Base-by-base conservation (phyloP, 1,139 yeast species). In the Hyphopichia wangnamkhiaoensis region DNA sequence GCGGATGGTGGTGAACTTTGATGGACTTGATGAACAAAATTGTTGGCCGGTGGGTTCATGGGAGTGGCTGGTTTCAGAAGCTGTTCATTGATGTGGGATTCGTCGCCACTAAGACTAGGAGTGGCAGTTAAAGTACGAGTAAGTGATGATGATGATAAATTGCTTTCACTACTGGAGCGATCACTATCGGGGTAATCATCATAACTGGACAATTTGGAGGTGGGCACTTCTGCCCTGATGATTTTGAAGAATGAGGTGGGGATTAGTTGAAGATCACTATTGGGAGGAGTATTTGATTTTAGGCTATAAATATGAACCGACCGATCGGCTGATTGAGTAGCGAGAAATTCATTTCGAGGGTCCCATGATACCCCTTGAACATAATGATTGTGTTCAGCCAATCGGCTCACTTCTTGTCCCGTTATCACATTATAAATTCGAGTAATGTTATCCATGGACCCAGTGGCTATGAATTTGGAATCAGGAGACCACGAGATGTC, bases 301-400 rank as follows among this genome's bases (percentile, higher is more conserved):
- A 47, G 40, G 16, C 45, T 42, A 41, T 86, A 87, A 5, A 93
- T 68, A 46, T 81, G 82, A 14, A 91, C 83, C 2, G 90, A 75
- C 42, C 96, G 67, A 61, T 94, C 98, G 3, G 96, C 95, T 18
- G 94, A 82, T 57, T 91, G 97, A 5, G 96, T 86, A 1, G 91
- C 89, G 15, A 93, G 61, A 51, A 63, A 89, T 52, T 84, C 80
- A 43, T 84, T 81, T 41, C 69, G 55, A 3, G 98, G 98, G 58
- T 93, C 98, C 98, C 98, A 93, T 0, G 84, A 74, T 3, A 93
- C 93, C 3, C 99, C 99, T 61, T 93, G 99, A 2, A 93, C 94
- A 53, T 88, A 91, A 56, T 91, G 97, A 28, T 69, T 67, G 59
- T 93, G 98, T 47, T 87, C 89, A 2, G 80, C 76, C 35, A 85